Conservation (phyloP, 2,329 filamentous ascomycete species). For the Hymenoscyphus fraxineus region DNA sequence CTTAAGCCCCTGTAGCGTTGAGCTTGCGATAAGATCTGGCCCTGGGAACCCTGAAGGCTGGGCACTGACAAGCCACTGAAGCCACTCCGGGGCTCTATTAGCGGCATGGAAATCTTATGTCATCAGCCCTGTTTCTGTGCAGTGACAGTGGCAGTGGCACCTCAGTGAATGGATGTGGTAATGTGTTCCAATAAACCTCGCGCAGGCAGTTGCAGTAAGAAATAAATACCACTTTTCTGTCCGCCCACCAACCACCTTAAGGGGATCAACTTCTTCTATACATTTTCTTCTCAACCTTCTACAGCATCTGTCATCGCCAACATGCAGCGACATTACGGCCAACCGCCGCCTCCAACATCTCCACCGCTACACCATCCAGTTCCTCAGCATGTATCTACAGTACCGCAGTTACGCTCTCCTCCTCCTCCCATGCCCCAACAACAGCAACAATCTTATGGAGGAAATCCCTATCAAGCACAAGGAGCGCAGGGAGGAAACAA, state of each 20-base stretch:
- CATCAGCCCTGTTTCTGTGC: too few relatives aligned
- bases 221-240: too few relatives aligned
- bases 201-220: too few relatives aligned
- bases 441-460: conserved; percentile 62
- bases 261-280: not conserved
- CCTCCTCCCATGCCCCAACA: conserved; percentile 73
- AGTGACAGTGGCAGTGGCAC: too few relatives aligned
- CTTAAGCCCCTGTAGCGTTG: not conserved
- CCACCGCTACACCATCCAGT: conserved; percentile 95
- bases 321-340: conserved; percentile 87
- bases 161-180: not conserved
- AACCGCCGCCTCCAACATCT: conserved; percentile 65
- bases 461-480: conserved; percentile 55
- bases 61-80: too few relatives aligned
- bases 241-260: not conserved
- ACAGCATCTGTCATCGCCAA: conserved; percentile 11
- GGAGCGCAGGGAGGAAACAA: conserved; percentile 43
- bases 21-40: not conserved
- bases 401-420: conserved; percentile 93
- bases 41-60: conserved; percentile 4
- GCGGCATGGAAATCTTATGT: not conserved
- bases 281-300: conserved; percentile 3
- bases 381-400: conserved; percentile 96
- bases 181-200: conserved; percentile 4
- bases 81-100: too few relatives aligned